phyloP scores from a whole-genome alignment of 2,329 filamentous ascomycete genomes.

The Colletotrichum somersetense region DNA sequence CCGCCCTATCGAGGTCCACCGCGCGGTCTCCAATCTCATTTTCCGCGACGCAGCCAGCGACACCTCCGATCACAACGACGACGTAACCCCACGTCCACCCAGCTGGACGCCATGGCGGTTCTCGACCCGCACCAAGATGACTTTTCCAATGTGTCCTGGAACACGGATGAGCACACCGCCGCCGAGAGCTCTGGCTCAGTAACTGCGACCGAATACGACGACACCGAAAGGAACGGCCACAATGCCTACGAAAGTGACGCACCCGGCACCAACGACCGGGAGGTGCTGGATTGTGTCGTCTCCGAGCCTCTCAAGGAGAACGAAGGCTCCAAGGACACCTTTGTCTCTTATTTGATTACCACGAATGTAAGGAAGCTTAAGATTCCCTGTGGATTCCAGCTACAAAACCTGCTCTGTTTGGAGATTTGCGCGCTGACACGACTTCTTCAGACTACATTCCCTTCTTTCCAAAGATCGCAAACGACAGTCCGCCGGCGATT shows the following conservation, averaged over 20 bases:
- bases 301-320: slow-evolving; percentile 91
- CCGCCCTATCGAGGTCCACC: too few species aligned
- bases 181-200: slow-evolving; percentile 48
- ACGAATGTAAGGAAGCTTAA: slow-evolving; percentile 74
- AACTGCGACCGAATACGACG: slow-evolving; percentile 40
- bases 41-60: slow-evolving; percentile 6
- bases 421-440: slow-evolving; percentile 24
- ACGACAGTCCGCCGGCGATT: slow-evolving; percentile 90
- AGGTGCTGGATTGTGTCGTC: slow-evolving; percentile 86
- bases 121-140: slow-evolving; percentile 69
- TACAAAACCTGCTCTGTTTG: slow-evolving; percentile 6
- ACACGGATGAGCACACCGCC: slow-evolving; percentile 65
- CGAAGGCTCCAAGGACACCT: slow-evolving; percentile 95
- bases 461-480: slow-evolving; percentile 86
- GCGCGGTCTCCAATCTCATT: slow-evolving; percentile 4
- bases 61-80: slow-evolving; percentile 17
- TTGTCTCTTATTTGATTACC: slow-evolving; percentile 94
- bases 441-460: slow-evolving; percentile 85
- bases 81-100: slow-evolving; percentile 42
- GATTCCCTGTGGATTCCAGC: slow-evolving; percentile 13
- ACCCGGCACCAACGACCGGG: slow-evolving; percentile 70
- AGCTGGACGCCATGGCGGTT: slow-evolving; percentile 55
- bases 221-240: slow-evolving; percentile 48
- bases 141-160: slow-evolving; percentile 87
- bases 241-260: slow-evolving; percentile 62